These are phyloP conservation scores for Radiomyces spectabilis DNA, from an alignment of 192 early-diverging fungal genomes.

Conservation along the genomic window DNA sequence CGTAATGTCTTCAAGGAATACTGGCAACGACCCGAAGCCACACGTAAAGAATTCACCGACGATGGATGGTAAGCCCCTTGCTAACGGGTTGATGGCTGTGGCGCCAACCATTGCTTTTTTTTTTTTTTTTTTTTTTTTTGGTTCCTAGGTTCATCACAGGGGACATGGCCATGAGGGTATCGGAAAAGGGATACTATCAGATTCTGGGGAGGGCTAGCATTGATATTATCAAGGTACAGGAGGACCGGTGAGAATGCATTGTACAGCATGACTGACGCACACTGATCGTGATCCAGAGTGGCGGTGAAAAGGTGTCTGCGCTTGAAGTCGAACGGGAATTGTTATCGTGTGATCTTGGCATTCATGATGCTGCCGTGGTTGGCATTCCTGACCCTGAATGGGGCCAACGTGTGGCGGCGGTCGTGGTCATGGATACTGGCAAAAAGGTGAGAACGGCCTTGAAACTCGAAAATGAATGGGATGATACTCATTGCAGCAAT, in stretches of 20 bases:
- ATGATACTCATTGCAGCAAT: not conserved
- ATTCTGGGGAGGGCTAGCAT: slow-evolving; percentile 77
- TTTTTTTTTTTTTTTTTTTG: not conserved
- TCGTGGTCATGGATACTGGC: slow-evolving; percentile 39
- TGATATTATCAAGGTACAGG: slow-evolving; percentile 83
- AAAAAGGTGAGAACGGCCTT: slow-evolving; percentile 1
- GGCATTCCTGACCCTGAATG: slow-evolving; percentile 68
- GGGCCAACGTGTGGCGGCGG: slow-evolving; percentile 70
- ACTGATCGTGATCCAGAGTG: too few relatives aligned
- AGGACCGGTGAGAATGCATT: too few relatives aligned
- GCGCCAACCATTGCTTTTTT: too few relatives aligned
- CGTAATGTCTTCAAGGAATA: slow-evolving; percentile 73
- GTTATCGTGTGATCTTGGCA: slow-evolving; percentile 41
- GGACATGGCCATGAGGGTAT: slow-evolving; percentile 57
- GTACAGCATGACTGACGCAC: too few relatives aligned
- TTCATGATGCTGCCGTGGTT: slow-evolving; percentile 61
- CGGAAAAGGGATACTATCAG: slow-evolving; percentile 45
- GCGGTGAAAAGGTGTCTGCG: slow-evolving; percentile 82
- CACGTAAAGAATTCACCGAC: slow-evolving; percentile 56
- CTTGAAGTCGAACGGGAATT: slow-evolving; percentile 81
- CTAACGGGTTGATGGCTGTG: too few relatives aligned
- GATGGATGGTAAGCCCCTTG: slow-evolving; percentile 56
- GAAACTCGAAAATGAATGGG: slow-evolving; percentile 4
- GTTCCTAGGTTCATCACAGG: slow-evolving; percentile 62
- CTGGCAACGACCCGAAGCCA: slow-evolving; percentile 67